These are phyloP conservation scores for Mucor velutinosus DNA, from an alignment of 371 early-diverging fungal species.

Conservation along the genomic window DNA sequence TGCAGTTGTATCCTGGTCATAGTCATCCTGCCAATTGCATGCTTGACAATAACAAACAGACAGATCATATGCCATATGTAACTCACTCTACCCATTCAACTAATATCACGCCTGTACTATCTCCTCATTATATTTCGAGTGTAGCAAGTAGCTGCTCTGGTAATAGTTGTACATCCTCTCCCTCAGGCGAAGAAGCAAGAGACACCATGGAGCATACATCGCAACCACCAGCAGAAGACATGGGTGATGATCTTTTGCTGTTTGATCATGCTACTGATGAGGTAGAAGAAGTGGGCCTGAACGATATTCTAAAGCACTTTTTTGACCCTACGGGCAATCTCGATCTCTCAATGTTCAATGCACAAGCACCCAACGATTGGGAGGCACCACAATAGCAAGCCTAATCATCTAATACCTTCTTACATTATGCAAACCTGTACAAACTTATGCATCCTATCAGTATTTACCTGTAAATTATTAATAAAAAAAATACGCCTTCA, in stretches of 20 bases:
- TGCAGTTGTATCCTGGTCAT: slow-evolving; percentile 24
- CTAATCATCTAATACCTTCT: background rate
- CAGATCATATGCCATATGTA: background rate
- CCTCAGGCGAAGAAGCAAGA: background rate
- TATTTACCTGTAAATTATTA: background rate
- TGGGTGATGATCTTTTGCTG: background rate
- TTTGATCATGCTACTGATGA: background rate
- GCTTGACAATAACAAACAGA: background rate
- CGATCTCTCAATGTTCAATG: background rate
- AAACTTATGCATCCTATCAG: background rate
- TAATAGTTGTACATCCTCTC: background rate
- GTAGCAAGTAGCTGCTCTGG: background rate
- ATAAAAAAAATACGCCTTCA: background rate
- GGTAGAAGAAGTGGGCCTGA: background rate
- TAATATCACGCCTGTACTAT: background rate
- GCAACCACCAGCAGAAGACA: background rate
- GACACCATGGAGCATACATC: background rate
- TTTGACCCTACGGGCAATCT: background rate
- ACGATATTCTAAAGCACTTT: background rate
- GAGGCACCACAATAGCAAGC: background rate
- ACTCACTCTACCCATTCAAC: background rate
- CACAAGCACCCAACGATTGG: background rate
- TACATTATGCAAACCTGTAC: background rate
- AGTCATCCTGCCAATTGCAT: slow-evolving; percentile 18
- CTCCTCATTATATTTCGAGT: background rate